Base-by-base conservation (phyloP, 768 basidiomycete genomes). In the Tylopilus rubrobrunneus region DNA sequence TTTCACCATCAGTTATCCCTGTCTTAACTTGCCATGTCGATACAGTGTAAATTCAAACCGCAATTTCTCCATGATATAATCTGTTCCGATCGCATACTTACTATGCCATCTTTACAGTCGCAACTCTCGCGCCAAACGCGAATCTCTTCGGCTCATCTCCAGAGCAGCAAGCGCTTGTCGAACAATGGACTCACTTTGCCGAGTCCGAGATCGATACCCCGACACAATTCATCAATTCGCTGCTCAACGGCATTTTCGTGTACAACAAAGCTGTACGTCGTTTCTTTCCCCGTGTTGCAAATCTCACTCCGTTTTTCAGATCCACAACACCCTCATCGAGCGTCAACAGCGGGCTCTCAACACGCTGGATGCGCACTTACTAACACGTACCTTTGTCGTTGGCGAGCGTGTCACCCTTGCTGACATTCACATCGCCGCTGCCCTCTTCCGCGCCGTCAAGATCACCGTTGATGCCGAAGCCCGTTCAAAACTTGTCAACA, bases 331-430 rank as follows among this genome's bases (percentile, higher is more conserved):
- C 44, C 67, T 82, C 52, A 61, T 73, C 15, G 85, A 88, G 45
- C 78, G 77, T 34, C 78, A 85, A 64, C 57, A 71, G 40, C 78
- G 81, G 44, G 73, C 82, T 19, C 77, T 97, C 47, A 74, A 74
- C 39, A 84, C 83, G 58, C 77, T 98, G 52, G 83, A 99, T 60
- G 70, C 73, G 33, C 81, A 89, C 76, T 84, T 99, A 62, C 67
- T 77, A 46, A 78, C 82, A 53, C 84, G 81, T 66, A 99, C 96
- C 44, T 98, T 85, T 82, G 81, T 98, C 64, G 93, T 93, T 51
- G 87, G 86, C 60, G 92, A 99, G 69, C 90, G 96, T 66, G 88
- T 98, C 78, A 92, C 93, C 57, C 79, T 96, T 45, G 97, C 94
- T 58, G 97, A 99, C 65, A 70, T 99, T 71, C 68, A 71, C 66